Conservation (phyloP, 164 flowering plant species). For the Piper betle region DNA sequence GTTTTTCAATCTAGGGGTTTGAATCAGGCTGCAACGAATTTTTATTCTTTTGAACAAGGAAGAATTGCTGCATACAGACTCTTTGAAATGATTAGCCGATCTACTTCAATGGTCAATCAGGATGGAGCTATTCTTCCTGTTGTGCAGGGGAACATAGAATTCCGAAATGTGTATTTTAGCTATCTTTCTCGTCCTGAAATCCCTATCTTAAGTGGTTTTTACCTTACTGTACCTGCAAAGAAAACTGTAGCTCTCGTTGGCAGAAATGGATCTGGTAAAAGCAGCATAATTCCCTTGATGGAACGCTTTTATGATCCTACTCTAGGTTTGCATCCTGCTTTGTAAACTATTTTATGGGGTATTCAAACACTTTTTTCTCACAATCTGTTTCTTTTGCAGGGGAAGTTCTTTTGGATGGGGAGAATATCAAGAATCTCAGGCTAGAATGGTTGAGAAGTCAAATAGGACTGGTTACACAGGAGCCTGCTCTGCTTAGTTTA, state of each 20-base stretch:
- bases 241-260: conserved; percentile 98
- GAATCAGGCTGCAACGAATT: conserved; percentile 98
- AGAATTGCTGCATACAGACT: conserved; percentile 96
- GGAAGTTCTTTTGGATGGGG: conserved; percentile 94
- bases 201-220: conserved; percentile 93
- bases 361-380: background rate
- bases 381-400: conserved; percentile 39
- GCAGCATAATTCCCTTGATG: conserved; percentile 98
- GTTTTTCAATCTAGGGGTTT: conserved; percentile 43
- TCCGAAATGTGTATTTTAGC: conserved; percentile 93
- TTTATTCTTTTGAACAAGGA: conserved; percentile 98
- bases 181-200: conserved; percentile 95
- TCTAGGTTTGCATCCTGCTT: conserved; percentile 39
- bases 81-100: conserved; percentile 95
- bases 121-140: conserved; percentile 52
- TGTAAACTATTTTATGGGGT: background rate
- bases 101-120: conserved; percentile 59
- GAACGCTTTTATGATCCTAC: conserved; percentile 98
- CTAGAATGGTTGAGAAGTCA: conserved; percentile 92
- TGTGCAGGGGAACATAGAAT: conserved; percentile 93
- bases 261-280: conserved; percentile 94
- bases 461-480: conserved; percentile 94
- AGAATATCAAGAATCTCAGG: conserved; percentile 77
- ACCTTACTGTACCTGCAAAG: conserved; percentile 85
- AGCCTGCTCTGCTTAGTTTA: conserved; percentile 94